Evolutionary conservation across 2,329 filamentous ascomycete genomes (phyloP).

Genomic region (Colletotrichum karsti): DNA sequence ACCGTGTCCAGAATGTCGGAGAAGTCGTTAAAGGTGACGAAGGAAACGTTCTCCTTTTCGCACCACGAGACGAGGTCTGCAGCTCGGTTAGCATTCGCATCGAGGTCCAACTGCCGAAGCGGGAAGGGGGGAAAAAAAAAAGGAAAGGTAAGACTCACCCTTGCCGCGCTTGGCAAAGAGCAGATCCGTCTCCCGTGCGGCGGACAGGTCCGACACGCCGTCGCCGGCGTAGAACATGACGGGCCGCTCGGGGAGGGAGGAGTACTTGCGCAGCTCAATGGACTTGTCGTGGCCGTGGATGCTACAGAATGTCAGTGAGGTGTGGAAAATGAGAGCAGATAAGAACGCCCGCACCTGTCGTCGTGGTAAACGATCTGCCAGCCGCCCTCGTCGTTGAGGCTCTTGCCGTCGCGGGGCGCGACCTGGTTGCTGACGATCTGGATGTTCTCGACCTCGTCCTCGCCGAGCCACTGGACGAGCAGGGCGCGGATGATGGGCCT

Average conservation of each 20-base stretch:
- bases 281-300: constrained; percentile 98
- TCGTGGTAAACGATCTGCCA: constrained; percentile 93
- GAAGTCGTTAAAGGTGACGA: constrained; percentile 89
- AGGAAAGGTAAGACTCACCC: constrained; percentile 58
- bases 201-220: constrained; percentile 90
- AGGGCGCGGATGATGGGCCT: constrained; percentile 87
- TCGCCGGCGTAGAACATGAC: constrained; percentile 95
- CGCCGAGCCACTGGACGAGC: constrained; percentile 81
- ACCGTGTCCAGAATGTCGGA: constrained; percentile 78
- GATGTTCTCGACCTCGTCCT: constrained; percentile 77
- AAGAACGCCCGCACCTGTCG: constrained; percentile 66
- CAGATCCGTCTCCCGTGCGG: constrained; percentile 90
- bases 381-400: constrained; percentile 80
- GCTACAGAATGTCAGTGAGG: constrained; percentile 47
- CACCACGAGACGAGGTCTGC: constrained; percentile 88
- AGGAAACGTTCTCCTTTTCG: constrained; percentile 83
- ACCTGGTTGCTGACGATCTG: constrained; percentile 93
- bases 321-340: too few species aligned
- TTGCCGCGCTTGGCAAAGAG: constrained; percentile 93
- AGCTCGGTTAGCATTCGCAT: constrained; percentile 11
- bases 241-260: constrained; percentile 76
- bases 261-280: constrained; percentile 88
- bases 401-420: constrained; percentile 68
- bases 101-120: not conserved
- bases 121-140: not conserved